Conservation (phyloP, 345 rosid genomes). For the Camelina sativa region DNA sequence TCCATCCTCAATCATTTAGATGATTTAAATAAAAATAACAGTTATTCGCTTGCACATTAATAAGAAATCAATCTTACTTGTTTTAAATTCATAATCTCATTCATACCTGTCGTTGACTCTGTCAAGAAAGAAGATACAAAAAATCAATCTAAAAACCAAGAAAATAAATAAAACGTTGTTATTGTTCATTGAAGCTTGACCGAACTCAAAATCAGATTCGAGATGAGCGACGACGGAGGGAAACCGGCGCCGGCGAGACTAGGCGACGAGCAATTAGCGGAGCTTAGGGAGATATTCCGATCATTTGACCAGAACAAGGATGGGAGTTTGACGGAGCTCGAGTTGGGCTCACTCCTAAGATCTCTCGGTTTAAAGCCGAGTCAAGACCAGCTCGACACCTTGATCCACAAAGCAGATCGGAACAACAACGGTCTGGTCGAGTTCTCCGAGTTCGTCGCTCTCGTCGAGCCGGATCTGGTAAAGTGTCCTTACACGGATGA, state of each 20-base stretch:
- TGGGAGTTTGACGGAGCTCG: constrained; percentile 91
- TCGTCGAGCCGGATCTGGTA: constrained; percentile 82
- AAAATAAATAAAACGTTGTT: neutral
- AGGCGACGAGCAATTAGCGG: constrained; percentile 76
- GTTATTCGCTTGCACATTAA: neutral
- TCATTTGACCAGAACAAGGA: constrained; percentile 85
- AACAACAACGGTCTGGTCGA: constrained; percentile 88
- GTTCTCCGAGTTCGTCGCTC: constrained; percentile 82
- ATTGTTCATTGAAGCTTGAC: constrained; percentile 30
- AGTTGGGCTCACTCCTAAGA: constrained; percentile 81
- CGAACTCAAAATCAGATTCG: constrained; percentile 17
- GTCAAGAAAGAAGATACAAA: constrained; percentile 29
- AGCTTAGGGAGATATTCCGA: constrained; percentile 83
- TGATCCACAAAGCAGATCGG: constrained; percentile 77
- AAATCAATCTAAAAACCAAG: constrained; percentile 12
- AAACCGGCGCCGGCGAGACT: constrained; percentile 49
- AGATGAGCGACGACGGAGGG: constrained; percentile 57
- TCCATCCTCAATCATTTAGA: too few relatives aligned
- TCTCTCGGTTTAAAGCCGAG: constrained; percentile 83
- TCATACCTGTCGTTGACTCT: constrained; percentile 40
- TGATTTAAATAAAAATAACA: neutral
- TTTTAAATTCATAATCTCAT: neutral
- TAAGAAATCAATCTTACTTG: neutral
- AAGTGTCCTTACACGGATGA: constrained; percentile 80
- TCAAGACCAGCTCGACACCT: constrained; percentile 73